phyloP scores from a whole-genome alignment of 2,329 filamentous ascomycete genomes.

The Sporothrix phasma region DNA sequence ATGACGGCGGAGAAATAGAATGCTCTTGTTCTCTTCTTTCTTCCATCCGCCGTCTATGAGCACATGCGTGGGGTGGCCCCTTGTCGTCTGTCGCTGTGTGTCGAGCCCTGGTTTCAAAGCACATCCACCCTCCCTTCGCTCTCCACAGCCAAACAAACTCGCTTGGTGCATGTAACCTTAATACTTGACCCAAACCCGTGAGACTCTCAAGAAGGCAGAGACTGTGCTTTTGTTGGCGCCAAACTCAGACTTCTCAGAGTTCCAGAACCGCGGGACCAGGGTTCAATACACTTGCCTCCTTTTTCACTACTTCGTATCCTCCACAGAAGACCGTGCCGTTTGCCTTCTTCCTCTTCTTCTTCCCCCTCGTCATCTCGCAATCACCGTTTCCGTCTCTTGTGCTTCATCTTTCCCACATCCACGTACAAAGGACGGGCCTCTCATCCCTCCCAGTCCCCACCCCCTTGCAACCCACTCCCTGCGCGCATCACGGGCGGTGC shows the following conservation, averaged over 20 bases:
- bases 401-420: background rate
- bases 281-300: background rate
- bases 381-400: background rate
- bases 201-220: background rate
- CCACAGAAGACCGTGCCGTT: background rate
- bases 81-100: background rate
- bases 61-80: background rate
- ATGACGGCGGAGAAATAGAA: no score
- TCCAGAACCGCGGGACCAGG: background rate
- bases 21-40: no score
- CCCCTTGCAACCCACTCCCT: background rate
- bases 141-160: background rate
- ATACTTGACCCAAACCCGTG: background rate
- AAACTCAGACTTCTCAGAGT: background rate
- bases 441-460: no score
- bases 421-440: no score
- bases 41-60: no score
- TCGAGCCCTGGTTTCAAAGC: background rate
- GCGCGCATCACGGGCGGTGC: background rate
- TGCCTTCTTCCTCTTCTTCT: background rate
- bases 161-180: conserved; percentile 1
- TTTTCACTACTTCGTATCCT: background rate
- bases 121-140: background rate
- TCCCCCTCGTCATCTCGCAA: background rate
- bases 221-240: no score